A percentile compares a stretch with the other conserved stretches of the same genome.
Evolutionary conservation across 83 land plant species (phyloP).

Genomic region (Larix sibirica): DNA sequence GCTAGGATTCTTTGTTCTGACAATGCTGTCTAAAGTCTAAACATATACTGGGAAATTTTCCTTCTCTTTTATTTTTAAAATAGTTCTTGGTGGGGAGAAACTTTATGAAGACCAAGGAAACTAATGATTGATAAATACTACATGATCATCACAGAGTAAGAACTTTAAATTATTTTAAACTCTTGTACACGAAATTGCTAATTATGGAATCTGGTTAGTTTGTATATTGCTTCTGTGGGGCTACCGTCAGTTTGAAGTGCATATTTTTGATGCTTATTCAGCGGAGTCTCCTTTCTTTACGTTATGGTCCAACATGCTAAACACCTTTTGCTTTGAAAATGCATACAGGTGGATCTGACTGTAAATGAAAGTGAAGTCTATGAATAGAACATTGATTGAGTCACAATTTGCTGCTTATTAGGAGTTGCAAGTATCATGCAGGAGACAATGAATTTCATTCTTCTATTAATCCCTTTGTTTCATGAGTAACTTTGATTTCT

Average conservation of each 20-base stretch:
- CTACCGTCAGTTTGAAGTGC: no score
- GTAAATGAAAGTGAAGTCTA: background rate
- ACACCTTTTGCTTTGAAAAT: background rate
- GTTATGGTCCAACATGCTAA: no score
- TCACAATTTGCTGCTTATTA: background rate
- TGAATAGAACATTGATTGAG: background rate
- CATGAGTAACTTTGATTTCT: background rate
- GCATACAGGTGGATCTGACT: background rate
- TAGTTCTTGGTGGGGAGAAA: no score
- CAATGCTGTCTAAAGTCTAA: background rate
- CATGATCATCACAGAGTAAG: no score
- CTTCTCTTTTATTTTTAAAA: background rate
- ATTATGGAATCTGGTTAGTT: background rate
- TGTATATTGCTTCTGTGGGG: background rate
- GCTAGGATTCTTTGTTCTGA: background rate
- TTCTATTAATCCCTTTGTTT: background rate
- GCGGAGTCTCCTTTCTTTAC: no score
- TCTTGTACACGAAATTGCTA: background rate
- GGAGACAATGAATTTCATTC: background rate
- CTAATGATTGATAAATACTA: no score
- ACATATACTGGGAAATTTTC: no score
- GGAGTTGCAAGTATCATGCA: background rate
- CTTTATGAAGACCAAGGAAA: no score
- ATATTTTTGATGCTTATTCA: no score
- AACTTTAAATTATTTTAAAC: background rate